Evolutionary conservation across 2,329 filamentous ascomycete species (phyloP), one percentile per base, ranked within the genome.

Genomic region (Diaporthe ilicicola): DNA sequence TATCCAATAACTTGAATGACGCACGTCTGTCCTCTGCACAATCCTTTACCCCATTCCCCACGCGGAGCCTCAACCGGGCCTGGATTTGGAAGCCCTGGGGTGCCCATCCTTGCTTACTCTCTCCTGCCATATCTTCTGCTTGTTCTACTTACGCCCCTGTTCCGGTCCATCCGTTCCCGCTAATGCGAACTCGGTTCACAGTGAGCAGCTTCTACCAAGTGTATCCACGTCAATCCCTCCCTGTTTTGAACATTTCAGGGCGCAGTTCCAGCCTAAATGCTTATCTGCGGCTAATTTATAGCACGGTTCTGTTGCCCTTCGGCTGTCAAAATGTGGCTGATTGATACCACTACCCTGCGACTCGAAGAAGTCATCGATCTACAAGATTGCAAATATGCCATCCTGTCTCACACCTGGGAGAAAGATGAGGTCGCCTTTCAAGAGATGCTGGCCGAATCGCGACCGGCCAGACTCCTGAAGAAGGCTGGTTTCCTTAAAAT

Each of bases 371-470:
- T 65, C 42, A 22, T 69, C n/a, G 46, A 69, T 17, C 53, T 69
- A 24, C 29, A 69, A 29, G 29, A 67, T 22, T 67, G 64, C 37
- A 67, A 67, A 22, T 69, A 69, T 24, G 66, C 66, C 17, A 69
- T 69, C 29, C 54, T 69, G 19, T 69, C 66, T 15, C 66, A 69
- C 53, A 69, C 66, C 12, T 69, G 66, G 66, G 54, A 39, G 7
- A 19, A 61, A 46, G 66, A 69, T 51, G 66, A 69, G 10, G 66
- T 62, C 13, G 44, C 37, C 5, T 69, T 69, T 9, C 66, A 69
- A 8, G 66, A 69, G 22, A 67, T 67, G 64, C 39, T 39, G 24
- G 50, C 64, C n/a, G 64, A 67, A 5, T 32, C 50, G 10, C 64
- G 64, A 22, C 64, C 50, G 17, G 22, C 64, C 9, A 42, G 27